Conservation (phyloP, 208 protist species). For the Trypanosoma congolense region DNA sequence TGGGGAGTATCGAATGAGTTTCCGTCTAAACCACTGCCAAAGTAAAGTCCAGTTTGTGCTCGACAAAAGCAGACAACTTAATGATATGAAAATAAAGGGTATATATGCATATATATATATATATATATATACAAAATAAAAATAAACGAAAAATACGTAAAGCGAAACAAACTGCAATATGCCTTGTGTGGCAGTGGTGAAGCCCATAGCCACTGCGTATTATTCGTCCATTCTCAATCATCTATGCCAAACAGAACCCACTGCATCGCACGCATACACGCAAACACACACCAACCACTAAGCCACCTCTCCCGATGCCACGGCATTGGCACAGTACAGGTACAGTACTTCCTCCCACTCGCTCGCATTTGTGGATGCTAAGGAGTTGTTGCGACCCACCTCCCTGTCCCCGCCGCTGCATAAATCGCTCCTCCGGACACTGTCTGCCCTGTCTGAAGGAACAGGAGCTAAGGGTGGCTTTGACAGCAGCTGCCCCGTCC, state of each 20-base stretch:
- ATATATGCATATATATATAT: conserved; percentile 1
- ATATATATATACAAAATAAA: neutral
- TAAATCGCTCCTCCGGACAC: neutral
- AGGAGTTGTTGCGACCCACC: neutral
- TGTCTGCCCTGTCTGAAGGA: too few relatives aligned
- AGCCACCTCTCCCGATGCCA: conserved; percentile 10
- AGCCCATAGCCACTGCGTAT: too few relatives aligned
- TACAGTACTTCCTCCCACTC: conserved; percentile 48
- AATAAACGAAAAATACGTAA: neutral
- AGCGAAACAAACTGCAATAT: too few relatives aligned
- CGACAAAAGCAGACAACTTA: too few relatives aligned
- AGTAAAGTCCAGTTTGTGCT: too few relatives aligned
- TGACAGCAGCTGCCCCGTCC: too few relatives aligned
- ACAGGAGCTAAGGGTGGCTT: too few relatives aligned
- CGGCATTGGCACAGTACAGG: conserved; percentile 76
- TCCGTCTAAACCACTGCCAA: too few relatives aligned
- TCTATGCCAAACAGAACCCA: too few relatives aligned
- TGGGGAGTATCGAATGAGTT: too few relatives aligned
- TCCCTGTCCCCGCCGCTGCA: neutral
- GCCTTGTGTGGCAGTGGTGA: too few relatives aligned
- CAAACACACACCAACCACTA: neutral
- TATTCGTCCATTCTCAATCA: too few relatives aligned
- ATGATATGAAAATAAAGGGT: conserved; percentile 2
- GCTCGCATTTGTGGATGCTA: neutral
- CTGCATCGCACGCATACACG: neutral